Evolutionary conservation across 768 basidiomycete genomes (phyloP).

Genomic region (Phaffia tasmanica): DNA sequence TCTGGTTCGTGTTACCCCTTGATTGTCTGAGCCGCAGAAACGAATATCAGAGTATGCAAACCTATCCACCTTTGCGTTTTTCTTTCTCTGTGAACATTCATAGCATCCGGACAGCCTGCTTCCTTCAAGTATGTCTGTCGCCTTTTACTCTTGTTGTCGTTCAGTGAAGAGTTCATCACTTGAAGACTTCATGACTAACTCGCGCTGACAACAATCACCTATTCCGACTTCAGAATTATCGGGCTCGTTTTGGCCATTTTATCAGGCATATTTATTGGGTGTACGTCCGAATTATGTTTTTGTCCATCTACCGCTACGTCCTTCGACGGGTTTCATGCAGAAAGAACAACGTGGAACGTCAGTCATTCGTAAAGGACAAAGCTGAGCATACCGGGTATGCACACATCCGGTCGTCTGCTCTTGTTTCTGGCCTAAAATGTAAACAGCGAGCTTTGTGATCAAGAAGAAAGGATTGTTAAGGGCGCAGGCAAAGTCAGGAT

Average conservation of each 20-base stretch:
- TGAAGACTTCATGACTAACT: not conserved
- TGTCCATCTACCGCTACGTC: too few species aligned
- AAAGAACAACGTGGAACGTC: too few species aligned
- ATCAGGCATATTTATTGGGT: conserved; percentile 79
- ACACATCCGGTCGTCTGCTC: not conserved
- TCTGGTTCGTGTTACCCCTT: too few species aligned
- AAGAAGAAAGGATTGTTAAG: conserved; percentile 89
- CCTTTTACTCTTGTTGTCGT: not conserved
- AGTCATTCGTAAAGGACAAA: too few species aligned
- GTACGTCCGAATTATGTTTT: not conserved
- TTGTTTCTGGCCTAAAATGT: not conserved
- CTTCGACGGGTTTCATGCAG: not conserved
- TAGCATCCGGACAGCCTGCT: conserved; percentile 28
- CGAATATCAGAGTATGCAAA: too few species aligned
- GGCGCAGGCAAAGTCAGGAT: conserved; percentile 35
- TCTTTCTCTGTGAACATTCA: too few species aligned
- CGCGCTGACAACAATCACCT: not conserved
- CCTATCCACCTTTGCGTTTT: too few species aligned
- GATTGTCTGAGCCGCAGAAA: too few species aligned
- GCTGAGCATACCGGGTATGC: not conserved
- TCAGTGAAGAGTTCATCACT: not conserved
- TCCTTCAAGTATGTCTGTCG: conserved; percentile 34
- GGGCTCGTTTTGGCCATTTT: conserved; percentile 40
- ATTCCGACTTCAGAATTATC: conserved; percentile 30
- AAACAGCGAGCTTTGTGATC: conserved; percentile 63